Evolutionary conservation across 495 filamentous ascomycete genomes (phyloP), one percentile per base, ranked within the genome.

Genomic region (Lasiosphaeris hirsuta): DNA sequence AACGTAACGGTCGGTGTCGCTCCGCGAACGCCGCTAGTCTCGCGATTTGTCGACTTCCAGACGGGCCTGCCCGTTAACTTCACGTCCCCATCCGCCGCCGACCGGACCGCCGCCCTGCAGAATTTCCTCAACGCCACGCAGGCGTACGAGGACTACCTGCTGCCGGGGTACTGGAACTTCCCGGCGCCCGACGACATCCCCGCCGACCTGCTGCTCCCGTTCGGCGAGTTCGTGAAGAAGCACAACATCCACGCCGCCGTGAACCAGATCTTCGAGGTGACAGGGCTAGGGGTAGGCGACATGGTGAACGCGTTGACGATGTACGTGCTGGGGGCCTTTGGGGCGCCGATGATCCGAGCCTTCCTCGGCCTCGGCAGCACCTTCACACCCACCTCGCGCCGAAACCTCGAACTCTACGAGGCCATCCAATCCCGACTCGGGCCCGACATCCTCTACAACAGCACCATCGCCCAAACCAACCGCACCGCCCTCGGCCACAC

Each of bases 201-300:
- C 10, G 70, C 62, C 3, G 77, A 80, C 30, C 66, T 82, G 13
- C 71, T 82, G 10, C 63, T 78, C 14, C 71, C 75, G 1, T 82
- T 75, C 54, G 67, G 67, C 10, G 59, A 81, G 17, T 79, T 82
- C 53, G 62, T 76, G 17, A 68, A 55, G 34, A 79, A 78, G 62
- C 68, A 69, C 57, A 38, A 56, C 43, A 43, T 69, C 17, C 19
- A 54, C 19, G 63, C 54, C 19, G 56, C 56, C 40, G 63, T 61
- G 72, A 70, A 53, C 47, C 60, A 55, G 48, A 56, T 69, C 42
- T 66, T 75, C 18, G 72, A 68, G 46, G 72, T 72, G 35, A 67
- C 75, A 1, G 76, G 74, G 42, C 69, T 77, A 54, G 71, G 78
- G 45, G 61, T 67, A 37, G 65, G 71, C 14, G 72, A 67, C 33